Conservation (phyloP, 148 eudicot genomes). For the Beta vulgaris region DNA sequence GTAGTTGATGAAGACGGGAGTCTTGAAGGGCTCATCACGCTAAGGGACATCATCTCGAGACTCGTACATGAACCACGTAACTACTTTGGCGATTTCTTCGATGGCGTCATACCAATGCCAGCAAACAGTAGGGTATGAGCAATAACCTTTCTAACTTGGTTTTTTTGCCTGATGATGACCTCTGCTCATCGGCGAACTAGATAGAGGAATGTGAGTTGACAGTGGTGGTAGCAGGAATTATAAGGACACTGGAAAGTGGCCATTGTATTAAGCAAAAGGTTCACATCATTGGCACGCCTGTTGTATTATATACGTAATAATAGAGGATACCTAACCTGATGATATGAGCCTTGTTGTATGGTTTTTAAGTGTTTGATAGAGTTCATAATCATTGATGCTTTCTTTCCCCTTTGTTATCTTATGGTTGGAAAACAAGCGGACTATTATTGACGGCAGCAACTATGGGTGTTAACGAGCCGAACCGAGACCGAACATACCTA, state of each 20-base stretch:
- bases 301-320: slow-evolving; percentile 19
- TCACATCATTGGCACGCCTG: slow-evolving; percentile 7
- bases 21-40: slow-evolving; percentile 79
- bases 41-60: slow-evolving; percentile 93
- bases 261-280: slow-evolving; percentile 19
- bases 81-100: slow-evolving; percentile 95
- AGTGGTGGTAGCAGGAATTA: not conserved
- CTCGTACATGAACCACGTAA: slow-evolving; percentile 89
- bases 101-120: slow-evolving; percentile 77
- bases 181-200: slow-evolving; percentile 18
- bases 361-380: not conserved
- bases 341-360: slow-evolving; percentile 22
- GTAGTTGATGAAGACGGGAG: slow-evolving; percentile 65
- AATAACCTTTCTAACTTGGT: not conserved
- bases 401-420: too few relatives aligned
- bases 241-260: slow-evolving; percentile 2
- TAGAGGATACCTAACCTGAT: slow-evolving; percentile 11
- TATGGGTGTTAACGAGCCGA: too few relatives aligned
- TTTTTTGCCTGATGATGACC: not conserved
- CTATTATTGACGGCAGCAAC: too few relatives aligned
- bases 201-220: not conserved
- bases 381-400: slow-evolving; percentile 2
- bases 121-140: slow-evolving; percentile 59
- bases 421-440: too few relatives aligned
- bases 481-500: too few relatives aligned